Evolutionary conservation across 352 stramenopile species (phyloP), one percentile per base, ranked within the genome.

Genomic region (Globisporangium mamillatum): DNA sequence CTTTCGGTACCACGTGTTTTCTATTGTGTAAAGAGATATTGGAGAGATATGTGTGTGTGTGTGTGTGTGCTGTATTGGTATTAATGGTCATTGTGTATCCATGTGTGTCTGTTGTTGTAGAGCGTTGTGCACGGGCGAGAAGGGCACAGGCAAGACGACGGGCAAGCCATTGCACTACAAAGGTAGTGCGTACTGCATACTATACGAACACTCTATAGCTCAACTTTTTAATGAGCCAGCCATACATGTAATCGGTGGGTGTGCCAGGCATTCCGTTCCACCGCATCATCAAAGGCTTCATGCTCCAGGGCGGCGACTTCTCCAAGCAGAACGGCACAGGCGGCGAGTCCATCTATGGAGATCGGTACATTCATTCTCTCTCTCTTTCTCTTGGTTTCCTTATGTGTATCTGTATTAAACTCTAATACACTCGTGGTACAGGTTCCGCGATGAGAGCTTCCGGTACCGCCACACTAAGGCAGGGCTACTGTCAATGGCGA

Each of bases 401-500:
- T 48, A 20, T 48, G 16, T 48, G 4, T n/a, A 8, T 66, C 9
- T 46, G 24, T 32, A 10, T 38, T 20, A 27, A 27, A 1, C 4
- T 50, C 29, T 50, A 60, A 61, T 4, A 67, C 25, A 38, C 4
- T 16, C 22, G 12, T 52, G n/a, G 59, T 71, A 20, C 61, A 91
- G 90, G 38, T 97, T 98, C 70, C 78, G 65, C 22, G 96, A 99
- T 74, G 97, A 99, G 80, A 98, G 97, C 81, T 99, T 99, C 71
- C 74, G 77, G 22, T 76, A 98, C 55, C 97, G 92, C 32, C 97
- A 99, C 76, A 90, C 79, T 6, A 94, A 91, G 64, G 88, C 94
- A 22, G 97, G 95, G n/a, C 80, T 98, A 46, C 75, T 99, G 38
- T 98, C 91, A 9, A 99, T 98, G 95, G 95, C 95, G 9, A 99